Percentiles rank a stretch among this genome's conserved stretches.
phyloP scores from a whole-genome alignment of 1,139 yeast species.

The Lodderomyces elongisporus region DNA sequence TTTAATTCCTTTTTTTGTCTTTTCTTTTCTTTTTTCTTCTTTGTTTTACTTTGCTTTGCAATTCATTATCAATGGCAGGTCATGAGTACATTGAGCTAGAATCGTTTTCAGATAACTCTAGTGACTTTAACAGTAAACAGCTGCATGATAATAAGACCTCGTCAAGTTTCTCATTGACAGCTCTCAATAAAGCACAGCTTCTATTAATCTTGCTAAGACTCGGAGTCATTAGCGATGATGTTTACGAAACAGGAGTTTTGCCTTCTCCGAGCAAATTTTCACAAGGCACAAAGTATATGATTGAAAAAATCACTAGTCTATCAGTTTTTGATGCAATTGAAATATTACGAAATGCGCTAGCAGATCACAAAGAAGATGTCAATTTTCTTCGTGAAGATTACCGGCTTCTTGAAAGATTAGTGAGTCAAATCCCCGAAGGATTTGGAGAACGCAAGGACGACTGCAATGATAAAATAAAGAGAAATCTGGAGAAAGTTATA shows the following conservation, averaged over 20 bases:
- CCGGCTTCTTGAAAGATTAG: conserved; percentile 26
- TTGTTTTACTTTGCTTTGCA: too few species aligned
- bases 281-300: conserved; percentile 24
- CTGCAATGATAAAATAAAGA: conserved; percentile 9
- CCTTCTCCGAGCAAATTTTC: conserved; percentile 18
- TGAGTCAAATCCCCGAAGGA: conserved; percentile 15
- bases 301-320: conserved; percentile 23
- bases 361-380: conserved; percentile 39
- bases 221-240: conserved; percentile 29
- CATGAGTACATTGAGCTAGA: too few species aligned
- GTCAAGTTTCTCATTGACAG: too few species aligned
- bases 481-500: conserved; percentile 8
- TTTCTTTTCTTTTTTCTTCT: too few species aligned
- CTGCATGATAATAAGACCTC: too few species aligned
- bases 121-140: too few species aligned
- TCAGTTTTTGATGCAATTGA: conserved; percentile 22
- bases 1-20: too few species aligned
- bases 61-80: too few species aligned
- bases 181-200: conserved; percentile 24
- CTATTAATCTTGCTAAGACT: conserved; percentile 25
- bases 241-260: conserved; percentile 12
- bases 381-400: conserved; percentile 38
- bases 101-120: too few species aligned
- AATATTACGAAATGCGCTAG: conserved; percentile 35
- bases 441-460: conserved; percentile 13